A percentile compares a stretch with the other conserved stretches of the same genome.
phyloP scores from a whole-genome alignment of 1,284 basidiomycete species.

The Austroboletus niveus region DNA sequence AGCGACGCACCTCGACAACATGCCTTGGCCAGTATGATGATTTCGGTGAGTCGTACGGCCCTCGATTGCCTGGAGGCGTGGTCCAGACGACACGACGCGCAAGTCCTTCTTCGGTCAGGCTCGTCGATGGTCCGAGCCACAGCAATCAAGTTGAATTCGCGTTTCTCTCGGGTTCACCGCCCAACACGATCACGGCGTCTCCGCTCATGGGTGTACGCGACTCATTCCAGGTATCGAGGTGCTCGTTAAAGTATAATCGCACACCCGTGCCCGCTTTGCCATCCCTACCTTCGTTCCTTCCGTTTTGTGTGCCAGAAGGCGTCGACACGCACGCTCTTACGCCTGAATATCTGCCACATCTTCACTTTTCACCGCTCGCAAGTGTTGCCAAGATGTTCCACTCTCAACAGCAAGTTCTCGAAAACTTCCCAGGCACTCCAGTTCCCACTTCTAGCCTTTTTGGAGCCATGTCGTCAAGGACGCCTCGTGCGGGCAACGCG shows the following conservation, averaged over 20 bases:
- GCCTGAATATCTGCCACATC: conserved; percentile 12
- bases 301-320: conserved; percentile 2
- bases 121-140: conserved; percentile 18
- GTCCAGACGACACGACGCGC: conserved; percentile 6
- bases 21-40: conserved; percentile 1
- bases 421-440: not conserved
- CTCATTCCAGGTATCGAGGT: conserved; percentile 27
- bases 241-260: conserved; percentile 12
- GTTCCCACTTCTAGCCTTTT: not conserved
- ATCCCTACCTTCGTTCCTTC: conserved; percentile 14
- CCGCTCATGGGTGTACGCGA: conserved; percentile 27
- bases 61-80: not conserved
- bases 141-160: conserved; percentile 18
- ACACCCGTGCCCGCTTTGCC: conserved; percentile 21
- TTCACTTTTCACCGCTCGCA: conserved; percentile 22
- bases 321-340: not conserved
- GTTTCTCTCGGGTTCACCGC: conserved; percentile 26
- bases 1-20: not conserved
- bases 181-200: conserved; percentile 13
- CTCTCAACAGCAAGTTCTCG: not conserved
- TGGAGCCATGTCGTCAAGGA: not conserved
- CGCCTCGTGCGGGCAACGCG: not conserved
- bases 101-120: conserved; percentile 26
- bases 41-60: conserved; percentile 8
- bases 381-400: conserved; percentile 5